Conservation (phyloP, 345 rosid genomes). For the Ricinus communis region DNA sequence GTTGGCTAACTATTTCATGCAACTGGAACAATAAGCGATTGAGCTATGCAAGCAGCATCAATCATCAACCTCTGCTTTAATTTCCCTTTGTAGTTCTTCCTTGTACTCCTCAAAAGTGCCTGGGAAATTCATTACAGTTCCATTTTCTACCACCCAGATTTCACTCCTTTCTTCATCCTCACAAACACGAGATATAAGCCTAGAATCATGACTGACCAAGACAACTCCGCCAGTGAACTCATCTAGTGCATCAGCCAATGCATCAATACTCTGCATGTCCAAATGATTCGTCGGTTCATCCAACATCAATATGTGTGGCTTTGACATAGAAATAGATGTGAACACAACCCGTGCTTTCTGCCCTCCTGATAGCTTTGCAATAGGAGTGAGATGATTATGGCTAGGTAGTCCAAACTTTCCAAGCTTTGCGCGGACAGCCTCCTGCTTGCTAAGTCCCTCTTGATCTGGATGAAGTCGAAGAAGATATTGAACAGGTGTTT, state of each 20-base stretch:
- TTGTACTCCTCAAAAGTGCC: slow-evolving; percentile 28
- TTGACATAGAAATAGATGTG: slow-evolving; percentile 90
- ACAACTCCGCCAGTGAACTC: slow-evolving; percentile 93
- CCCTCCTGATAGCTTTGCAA: slow-evolving; percentile 85
- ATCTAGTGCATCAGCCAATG: slow-evolving; percentile 86
- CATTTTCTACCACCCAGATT: slow-evolving; percentile 91
- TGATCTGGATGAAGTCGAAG: slow-evolving; percentile 94
- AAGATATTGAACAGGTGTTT: slow-evolving; percentile 92
- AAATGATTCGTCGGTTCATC: slow-evolving; percentile 97
- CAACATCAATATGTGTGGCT: slow-evolving; percentile 79
- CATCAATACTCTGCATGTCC: slow-evolving; percentile 97
- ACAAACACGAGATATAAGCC: slow-evolving; percentile 86
- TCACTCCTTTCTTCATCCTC: slow-evolving; percentile 83
- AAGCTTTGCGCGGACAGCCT: slow-evolving; percentile 91
- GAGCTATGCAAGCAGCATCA: slow-evolving; percentile 1
- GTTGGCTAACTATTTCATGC: neutral
- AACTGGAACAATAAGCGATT: too few relatives aligned
- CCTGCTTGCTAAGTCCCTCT: slow-evolving; percentile 94
- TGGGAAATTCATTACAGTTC: slow-evolving; percentile 44
- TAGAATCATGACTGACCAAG: slow-evolving; percentile 88
- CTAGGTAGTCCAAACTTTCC: slow-evolving; percentile 93
- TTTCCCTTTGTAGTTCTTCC: slow-evolving; percentile 23
- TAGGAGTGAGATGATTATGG: slow-evolving; percentile 87
- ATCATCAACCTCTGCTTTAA: slow-evolving; percentile 25
- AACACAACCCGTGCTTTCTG: slow-evolving; percentile 92